These are phyloP conservation scores for Enterospora canceri DNA, from an alignment of 371 early-diverging fungal genomes.

Conservation along the genomic window DNA sequence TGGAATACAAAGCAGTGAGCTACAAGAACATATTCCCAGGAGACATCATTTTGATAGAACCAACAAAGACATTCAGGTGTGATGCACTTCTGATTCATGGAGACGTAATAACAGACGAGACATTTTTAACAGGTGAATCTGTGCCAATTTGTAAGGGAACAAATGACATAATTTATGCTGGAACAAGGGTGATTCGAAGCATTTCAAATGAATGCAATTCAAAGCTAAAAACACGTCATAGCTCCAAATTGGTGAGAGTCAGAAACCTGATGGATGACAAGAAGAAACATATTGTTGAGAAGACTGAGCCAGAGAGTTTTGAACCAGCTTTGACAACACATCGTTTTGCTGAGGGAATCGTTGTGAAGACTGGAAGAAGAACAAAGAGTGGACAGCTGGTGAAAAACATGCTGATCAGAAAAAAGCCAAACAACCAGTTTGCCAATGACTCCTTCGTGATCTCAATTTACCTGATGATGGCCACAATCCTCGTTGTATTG, in stretches of 20 bases:
- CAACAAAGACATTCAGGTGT: conserved; percentile 63
- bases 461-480: not conserved
- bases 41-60: conserved; percentile 41
- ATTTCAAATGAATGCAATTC: not conserved
- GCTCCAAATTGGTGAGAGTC: conserved; percentile 17
- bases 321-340: not conserved
- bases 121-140: conserved; percentile 93
- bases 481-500: not conserved
- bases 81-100: conserved; percentile 84
- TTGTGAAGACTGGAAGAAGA: conserved; percentile 80
- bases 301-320: not conserved
- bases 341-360: conserved; percentile 64
- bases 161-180: conserved; percentile 23
- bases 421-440: conserved; percentile 76
- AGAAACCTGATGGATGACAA: conserved; percentile 5
- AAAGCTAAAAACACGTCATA: not conserved
- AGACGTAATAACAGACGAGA: conserved; percentile 89
- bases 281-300: not conserved
- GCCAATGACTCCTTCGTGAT: conserved; percentile 65
- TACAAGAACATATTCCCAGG: conserved; percentile 41
- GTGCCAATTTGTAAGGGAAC: conserved; percentile 68
- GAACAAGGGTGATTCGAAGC: conserved; percentile 40
- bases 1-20: conserved; percentile 15
- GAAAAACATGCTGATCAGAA: conserved; percentile 79
- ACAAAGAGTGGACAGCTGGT: conserved; percentile 83